A percentile compares a stretch with the other conserved stretches of the same genome.
phyloP scores from a whole-genome alignment of 345 rosid genomes.

The Raphanus sativus region DNA sequence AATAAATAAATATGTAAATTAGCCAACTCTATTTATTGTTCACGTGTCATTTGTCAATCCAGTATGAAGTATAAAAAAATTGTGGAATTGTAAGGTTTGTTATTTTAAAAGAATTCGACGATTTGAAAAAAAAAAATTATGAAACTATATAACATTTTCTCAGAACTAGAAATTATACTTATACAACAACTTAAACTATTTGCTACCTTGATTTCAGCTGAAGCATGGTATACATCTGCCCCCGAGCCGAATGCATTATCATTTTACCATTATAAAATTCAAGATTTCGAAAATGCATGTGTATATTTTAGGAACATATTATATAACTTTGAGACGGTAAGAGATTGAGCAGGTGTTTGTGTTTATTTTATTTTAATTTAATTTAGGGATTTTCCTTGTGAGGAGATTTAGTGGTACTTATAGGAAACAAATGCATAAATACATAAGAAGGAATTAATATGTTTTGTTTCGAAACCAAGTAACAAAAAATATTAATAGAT shows the following conservation, averaged over 20 bases:
- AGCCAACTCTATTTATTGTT: constrained; percentile 32
- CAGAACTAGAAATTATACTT: neutral
- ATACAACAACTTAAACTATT: constrained; percentile 4
- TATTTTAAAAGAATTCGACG: neutral
- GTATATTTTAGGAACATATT: neutral
- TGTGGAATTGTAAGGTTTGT: constrained; percentile 2
- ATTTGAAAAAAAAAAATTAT: neutral
- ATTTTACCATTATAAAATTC: neutral
- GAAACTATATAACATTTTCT: neutral
- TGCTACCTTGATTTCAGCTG: constrained; percentile 30
- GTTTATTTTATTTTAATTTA: neutral
- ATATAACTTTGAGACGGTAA: neutral
- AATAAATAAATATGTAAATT: constrained; percentile 8
- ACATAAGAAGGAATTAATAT: constrained; percentile 9
- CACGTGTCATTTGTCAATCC: constrained; percentile 32
- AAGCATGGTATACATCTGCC: constrained; percentile 26
- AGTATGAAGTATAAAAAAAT: neutral
- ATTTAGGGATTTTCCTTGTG: neutral
- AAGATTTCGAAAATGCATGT: neutral
- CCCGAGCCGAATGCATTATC: constrained; percentile 4
- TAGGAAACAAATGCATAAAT: constrained; percentile 5
- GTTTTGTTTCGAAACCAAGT: constrained; percentile 14
- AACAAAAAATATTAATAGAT: constrained; percentile 20
- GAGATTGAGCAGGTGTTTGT: neutral
- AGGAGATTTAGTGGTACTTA: constrained; percentile 3